These are phyloP conservation scores for Conticribra guillardii DNA, from an alignment of 108 stramenopile species.

Conservation along the genomic window DNA sequence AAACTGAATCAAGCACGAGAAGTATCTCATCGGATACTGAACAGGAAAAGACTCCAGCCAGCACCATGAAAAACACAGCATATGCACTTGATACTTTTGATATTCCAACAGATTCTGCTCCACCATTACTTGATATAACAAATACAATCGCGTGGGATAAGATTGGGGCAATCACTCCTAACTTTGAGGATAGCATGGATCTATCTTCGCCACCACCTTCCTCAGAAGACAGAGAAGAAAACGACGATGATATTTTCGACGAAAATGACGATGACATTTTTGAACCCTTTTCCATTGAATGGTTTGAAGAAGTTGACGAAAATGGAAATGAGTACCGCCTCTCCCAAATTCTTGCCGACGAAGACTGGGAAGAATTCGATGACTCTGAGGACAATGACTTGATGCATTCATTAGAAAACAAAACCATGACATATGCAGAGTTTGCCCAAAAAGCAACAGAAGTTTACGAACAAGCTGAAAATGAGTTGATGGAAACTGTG, in stretches of 20 bases:
- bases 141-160: constrained; percentile 19
- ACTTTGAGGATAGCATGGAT: constrained; percentile 27
- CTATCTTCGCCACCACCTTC: not conserved
- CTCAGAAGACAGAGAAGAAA: not conserved
- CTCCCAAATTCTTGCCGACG: constrained; percentile 62
- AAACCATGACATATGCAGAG: constrained; percentile 50
- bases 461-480: constrained; percentile 47
- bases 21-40: not conserved
- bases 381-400: constrained; percentile 22
- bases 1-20: not conserved
- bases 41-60: not conserved
- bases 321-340: constrained; percentile 64
- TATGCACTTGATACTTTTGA: constrained; percentile 3
- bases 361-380: constrained; percentile 49
- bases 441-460: constrained; percentile 46
- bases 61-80: not conserved
- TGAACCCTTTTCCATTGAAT: constrained; percentile 33
- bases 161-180: constrained; percentile 30
- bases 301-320: constrained; percentile 63
- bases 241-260: not conserved
- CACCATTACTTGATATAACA: constrained; percentile 11
- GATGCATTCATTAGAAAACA: constrained; percentile 13
- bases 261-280: constrained; percentile 35
- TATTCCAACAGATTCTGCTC: not conserved
- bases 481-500: constrained; percentile 54